Evolutionary conservation across 1,284 basidiomycete species (phyloP), one percentile per base, ranked within the genome.

Genomic region (Pholiota adiposa): DNA sequence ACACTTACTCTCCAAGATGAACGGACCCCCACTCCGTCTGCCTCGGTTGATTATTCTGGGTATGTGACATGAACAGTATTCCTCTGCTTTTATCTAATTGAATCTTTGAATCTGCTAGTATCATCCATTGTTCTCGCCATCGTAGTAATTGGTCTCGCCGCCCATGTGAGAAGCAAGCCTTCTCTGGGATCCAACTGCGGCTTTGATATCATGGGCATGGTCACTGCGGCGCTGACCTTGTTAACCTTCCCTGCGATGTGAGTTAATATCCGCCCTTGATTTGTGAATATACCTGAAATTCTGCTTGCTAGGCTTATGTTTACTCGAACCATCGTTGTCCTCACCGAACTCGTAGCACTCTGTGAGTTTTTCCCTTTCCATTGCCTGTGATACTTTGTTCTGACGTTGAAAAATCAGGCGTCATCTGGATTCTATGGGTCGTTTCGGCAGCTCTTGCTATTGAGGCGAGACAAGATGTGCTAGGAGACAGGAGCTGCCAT

Each of bases 351-450:
- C 51, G 33, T 52, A 16, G 52, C 58, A 19, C 43, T 63, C 21
- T 43, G 62, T 60, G 25, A 46, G 31, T 54, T 52, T 46, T 23
- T 4, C 7, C 18, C 3, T 4, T 18, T 19, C 27, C 12, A 0
- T 31, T 14, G n/a, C 33, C 19, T 19, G 5, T 9, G 11, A 4
- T 21, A 3, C 4, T 8, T 34, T 5, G n/a, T 48, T 23, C 33
- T 6, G 11, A 21, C 1, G 29, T 21, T 27, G 14, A 25, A 34
- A 40, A 7, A 38, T 29, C 33, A 56, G 60, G 46, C 7, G 27
- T 58, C 9, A 48, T 64, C 41, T 64, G 54, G 54, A 54, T 64
- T 4, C 38, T 61, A 0, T 64, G 60, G 63, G 58, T 62, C 44
- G 55, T 56, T 2, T 55, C 63, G 11, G 55, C 60, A 14, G 56